These are phyloP conservation scores for Parmelia sp. DNA, from an alignment of 495 filamentous ascomycete species.

Conservation along the genomic window DNA sequence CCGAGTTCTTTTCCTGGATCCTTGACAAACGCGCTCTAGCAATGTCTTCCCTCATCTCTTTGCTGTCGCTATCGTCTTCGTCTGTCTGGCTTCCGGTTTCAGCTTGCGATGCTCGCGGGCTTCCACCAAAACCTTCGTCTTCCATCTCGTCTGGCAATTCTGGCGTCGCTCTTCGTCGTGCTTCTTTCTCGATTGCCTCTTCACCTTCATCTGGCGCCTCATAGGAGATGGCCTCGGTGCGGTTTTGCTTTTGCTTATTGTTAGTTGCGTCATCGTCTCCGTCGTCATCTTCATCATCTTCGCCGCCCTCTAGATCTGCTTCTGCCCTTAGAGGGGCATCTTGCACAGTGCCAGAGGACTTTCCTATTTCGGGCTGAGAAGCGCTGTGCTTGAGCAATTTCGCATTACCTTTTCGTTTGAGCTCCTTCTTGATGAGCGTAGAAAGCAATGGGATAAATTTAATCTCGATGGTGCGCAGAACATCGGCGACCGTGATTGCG, in stretches of 20 bases:
- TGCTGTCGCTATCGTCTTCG: conserved; percentile 38
- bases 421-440: conserved; percentile 60
- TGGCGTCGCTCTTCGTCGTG: conserved; percentile 47
- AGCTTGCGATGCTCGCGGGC: conserved; percentile 37
- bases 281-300: conserved; percentile 67
- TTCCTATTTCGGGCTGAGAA: conserved; percentile 74
- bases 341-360: conserved; percentile 63
- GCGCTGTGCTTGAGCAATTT: conserved; percentile 55
- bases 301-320: conserved; percentile 47
- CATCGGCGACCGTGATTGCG: conserved; percentile 69
- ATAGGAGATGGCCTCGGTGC: conserved; percentile 75
- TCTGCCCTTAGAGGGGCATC: conserved; percentile 42
- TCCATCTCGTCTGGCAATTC: conserved; percentile 38
- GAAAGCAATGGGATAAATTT: conserved; percentile 69
- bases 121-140: conserved; percentile 53
- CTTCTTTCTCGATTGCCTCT: conserved; percentile 57
- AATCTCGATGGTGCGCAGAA: conserved; percentile 68
- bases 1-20: conserved; percentile 55
- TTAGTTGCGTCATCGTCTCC: conserved; percentile 82
- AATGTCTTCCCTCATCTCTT: conserved; percentile 30
- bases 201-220: conserved; percentile 90
- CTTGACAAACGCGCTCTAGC: conserved; percentile 53
- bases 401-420: conserved; percentile 68
- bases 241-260: conserved; percentile 65
- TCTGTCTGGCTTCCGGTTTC: conserved; percentile 44